A percentile compares a stretch with the other conserved stretches of the same genome.
Evolutionary conservation across 2,329 filamentous ascomycete species (phyloP).

Genomic region (Camillea tinctor): DNA sequence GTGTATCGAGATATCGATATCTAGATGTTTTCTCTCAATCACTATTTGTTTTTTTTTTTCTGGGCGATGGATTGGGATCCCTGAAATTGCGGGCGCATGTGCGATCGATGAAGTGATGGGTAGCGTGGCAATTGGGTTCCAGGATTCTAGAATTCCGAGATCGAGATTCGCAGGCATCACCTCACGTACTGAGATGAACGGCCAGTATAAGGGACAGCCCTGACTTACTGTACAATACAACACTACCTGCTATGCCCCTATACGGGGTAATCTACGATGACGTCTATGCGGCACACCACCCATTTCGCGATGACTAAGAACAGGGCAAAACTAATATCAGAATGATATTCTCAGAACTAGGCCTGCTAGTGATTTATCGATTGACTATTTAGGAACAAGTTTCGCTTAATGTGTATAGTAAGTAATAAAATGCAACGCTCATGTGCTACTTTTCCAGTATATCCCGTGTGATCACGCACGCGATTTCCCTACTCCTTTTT

Average conservation of each 20-base stretch:
- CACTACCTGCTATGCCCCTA: neutral
- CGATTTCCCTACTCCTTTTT: neutral
- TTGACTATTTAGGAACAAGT: neutral
- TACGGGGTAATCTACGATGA: neutral
- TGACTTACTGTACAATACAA: neutral
- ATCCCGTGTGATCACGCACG: neutral
- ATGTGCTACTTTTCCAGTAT: neutral
- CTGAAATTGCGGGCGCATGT: neutral
- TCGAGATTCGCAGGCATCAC: neutral
- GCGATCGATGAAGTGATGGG: neutral
- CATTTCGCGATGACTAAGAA: neutral
- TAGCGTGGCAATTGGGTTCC: neutral
- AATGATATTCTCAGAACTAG: neutral
- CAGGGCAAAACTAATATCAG: neutral
- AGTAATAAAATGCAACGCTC: neutral
- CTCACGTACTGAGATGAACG: too few species aligned
- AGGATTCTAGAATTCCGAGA: neutral
- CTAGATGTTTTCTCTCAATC: neutral
- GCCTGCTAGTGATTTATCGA: neutral
- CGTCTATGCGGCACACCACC: neutral
- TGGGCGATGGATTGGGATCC: neutral
- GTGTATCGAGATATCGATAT: neutral
- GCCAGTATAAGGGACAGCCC: too few species aligned
- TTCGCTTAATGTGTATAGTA: neutral
- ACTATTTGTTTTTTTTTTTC: neutral